Evolutionary conservation across 768 basidiomycete genomes (phyloP), one percentile per base, ranked within the genome.

Genomic region (Coprinellus micaceus): DNA sequence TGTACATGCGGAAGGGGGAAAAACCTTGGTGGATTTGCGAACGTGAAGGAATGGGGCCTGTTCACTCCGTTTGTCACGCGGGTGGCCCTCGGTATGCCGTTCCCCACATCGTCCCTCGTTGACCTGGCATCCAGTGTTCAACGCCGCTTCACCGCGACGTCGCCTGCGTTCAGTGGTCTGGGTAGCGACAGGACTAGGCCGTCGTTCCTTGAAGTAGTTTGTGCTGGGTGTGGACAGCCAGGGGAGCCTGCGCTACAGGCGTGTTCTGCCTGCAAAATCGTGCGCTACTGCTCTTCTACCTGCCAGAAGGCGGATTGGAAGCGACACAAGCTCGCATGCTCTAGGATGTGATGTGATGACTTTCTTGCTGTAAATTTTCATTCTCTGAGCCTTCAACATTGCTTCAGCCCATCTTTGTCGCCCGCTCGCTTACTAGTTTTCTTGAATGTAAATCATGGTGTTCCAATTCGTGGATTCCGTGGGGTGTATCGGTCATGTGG

Each of bases 1-100:
- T 86, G 84, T 58, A 70, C 68, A 2, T 86, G 84, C 47, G 83
- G 83, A 2, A 64, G 66, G 37, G 82, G 82, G 2, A 71, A 82
- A 41, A 74, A 77, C 48, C 65, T 77, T 3, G 75, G 69, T 2
- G 63, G 59, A 0, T 74, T 84, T 54, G 59, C 59, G 0, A 65
- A 61, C 10, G 58, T 65, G 0, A 46, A 62, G 12, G 59, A 60
- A 10, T 84, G 79, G 78, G 65, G 66, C 54, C 22, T 47, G 1
- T 62, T 84, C 17, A 72, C 71, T 2, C 73, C 72, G 7, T 76
- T 75, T 52, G 75, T 70, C 13, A 82, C 79, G 1, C 70, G 83
- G 9, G 66, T 74, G 4, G 84, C 80, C 0, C 66, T 86, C 36
- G 69, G 76, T 1, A 83, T 81, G 0, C 66, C 85, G 11, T 85